These are phyloP conservation scores for Leccinum subrobustum DNA, from an alignment of 1,284 basidiomycete genomes.

Conservation along the genomic window DNA sequence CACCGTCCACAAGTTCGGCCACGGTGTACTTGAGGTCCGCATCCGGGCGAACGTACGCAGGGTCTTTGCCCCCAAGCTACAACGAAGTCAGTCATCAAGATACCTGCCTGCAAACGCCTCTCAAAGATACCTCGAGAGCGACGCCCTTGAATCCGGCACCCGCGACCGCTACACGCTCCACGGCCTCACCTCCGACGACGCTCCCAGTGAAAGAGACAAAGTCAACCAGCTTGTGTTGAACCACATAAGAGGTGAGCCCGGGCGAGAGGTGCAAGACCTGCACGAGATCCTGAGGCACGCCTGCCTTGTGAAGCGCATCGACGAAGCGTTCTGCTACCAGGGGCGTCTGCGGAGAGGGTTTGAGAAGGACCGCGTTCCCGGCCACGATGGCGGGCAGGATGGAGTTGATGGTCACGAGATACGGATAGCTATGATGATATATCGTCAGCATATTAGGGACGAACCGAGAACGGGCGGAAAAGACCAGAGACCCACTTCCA, in stretches of 20 bases:
- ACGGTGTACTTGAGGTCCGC: constrained; percentile 84
- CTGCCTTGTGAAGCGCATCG: constrained; percentile 65
- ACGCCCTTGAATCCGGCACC: constrained; percentile 77
- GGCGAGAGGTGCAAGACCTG: constrained; percentile 82
- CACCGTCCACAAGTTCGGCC: constrained; percentile 85
- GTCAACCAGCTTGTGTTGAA: too few relatives aligned
- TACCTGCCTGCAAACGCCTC: neutral
- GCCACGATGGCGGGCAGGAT: constrained; percentile 87
- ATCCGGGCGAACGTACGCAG: constrained; percentile 89
- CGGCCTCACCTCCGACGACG: constrained; percentile 57
- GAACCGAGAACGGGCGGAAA: neutral
- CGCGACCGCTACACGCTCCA: constrained; percentile 61
- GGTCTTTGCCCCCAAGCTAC: constrained; percentile 95
- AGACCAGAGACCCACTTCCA: constrained; percentile 72
- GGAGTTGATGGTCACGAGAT: constrained; percentile 86
- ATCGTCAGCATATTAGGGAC: neutral
- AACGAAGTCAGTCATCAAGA: constrained; percentile 1
- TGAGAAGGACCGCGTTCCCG: constrained; percentile 88
- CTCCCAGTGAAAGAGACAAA: too few relatives aligned
- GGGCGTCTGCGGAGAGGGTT: constrained; percentile 91
- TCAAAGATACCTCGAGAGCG: constrained; percentile 59
- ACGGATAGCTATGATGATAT: constrained; percentile 61
- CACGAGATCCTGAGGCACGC: constrained; percentile 74
- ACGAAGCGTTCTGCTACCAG: constrained; percentile 50
- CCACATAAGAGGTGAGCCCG: constrained; percentile 57